These are phyloP conservation scores for Colletotrichum tropicale DNA, from an alignment of 2,329 filamentous ascomycete genomes.

Conservation along the genomic window DNA sequence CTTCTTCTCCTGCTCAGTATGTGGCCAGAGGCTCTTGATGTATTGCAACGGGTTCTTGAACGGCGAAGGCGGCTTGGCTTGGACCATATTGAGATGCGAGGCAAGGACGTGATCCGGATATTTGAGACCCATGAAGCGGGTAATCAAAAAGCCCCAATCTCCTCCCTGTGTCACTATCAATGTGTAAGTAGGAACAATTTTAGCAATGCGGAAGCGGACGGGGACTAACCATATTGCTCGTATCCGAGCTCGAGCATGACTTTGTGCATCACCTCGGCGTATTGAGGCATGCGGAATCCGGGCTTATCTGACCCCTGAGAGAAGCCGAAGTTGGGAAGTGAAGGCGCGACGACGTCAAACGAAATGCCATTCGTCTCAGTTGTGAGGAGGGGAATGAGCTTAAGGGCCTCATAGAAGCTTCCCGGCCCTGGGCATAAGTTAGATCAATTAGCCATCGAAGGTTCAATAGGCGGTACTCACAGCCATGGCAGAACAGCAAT, in stretches of 20 bases:
- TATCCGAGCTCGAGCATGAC: constrained; percentile 74
- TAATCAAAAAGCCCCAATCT: constrained; percentile 74
- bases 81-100: constrained; percentile 64
- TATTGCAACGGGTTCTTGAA: constrained; percentile 60
- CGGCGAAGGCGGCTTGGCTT: constrained; percentile 51
- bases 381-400: constrained; percentile 58
- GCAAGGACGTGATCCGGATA: constrained; percentile 64
- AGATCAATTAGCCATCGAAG: neutral
- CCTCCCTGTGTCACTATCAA: constrained; percentile 61
- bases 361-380: constrained; percentile 38
- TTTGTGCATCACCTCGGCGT: constrained; percentile 64
- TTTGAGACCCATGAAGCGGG: constrained; percentile 61
- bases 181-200: constrained; percentile 16
- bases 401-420: constrained; percentile 69
- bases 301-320: constrained; percentile 39
- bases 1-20: constrained; percentile 52
- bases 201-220: neutral
- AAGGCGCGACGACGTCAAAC: constrained; percentile 64
- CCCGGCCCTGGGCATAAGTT: constrained; percentile 55
- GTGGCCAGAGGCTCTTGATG: constrained; percentile 60
- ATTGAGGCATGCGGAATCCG: constrained; percentile 36
- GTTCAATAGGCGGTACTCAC: constrained; percentile 30
- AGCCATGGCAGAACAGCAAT: constrained; percentile 71
- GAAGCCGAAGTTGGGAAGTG: constrained; percentile 60
- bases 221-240: constrained; percentile 52